Base-by-base conservation (phyloP, 2,329 filamentous ascomycete species). In the Chaetomium strumarium region DNA sequence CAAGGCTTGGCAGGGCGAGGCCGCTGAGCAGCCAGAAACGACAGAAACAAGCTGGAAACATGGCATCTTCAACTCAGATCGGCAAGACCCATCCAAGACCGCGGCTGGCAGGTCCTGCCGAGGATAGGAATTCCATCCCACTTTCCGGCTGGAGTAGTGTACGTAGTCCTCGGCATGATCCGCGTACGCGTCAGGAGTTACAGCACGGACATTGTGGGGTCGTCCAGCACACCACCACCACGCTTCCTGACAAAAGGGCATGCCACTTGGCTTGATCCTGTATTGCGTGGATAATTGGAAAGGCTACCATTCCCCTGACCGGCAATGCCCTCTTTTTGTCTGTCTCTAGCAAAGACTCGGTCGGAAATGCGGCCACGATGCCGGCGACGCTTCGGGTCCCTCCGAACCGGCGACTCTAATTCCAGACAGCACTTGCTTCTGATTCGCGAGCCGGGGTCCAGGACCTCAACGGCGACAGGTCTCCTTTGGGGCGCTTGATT, bases 181-280 rank as follows among this genome's bases (percentile, higher is more conserved):
- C 41, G 24, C 46, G 46, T 36, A 49, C 19, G 20, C 52, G 52
- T 47, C 38, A 46, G 51, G 46, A 51, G 57, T 53, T 46, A 54
- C 55, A 52, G 53, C 46, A 53, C 45, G 37, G 49, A 46, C 39
- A 31, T 24, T 45, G 51, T 55, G 53, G 57, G 45, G 45, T 53
- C 39, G 34, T 44, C 44, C 55, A 52, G 50, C 55, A 49, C 52
- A 52, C 42, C 52, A 52, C 42, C 52, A 57, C 46, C 54, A 48
- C 46, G 55, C 24, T 37, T 38, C 44, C 50, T 47, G 44, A 47
- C 19, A 47, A 44, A 39, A 20, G n/a, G 14, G 24, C 41, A 51
- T 33, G 33, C 33, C 41, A 19, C 10, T 29, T 24, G 30, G 16
- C 12, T 20, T 24, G 12, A 42, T 30, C 20, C 39, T 19, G 17